A percentile compares a stretch with the other conserved stretches of the same genome.
Evolutionary conservation across 169 alveolate genomes (phyloP).

Genomic region (Cryptosporidium meleagridis): DNA sequence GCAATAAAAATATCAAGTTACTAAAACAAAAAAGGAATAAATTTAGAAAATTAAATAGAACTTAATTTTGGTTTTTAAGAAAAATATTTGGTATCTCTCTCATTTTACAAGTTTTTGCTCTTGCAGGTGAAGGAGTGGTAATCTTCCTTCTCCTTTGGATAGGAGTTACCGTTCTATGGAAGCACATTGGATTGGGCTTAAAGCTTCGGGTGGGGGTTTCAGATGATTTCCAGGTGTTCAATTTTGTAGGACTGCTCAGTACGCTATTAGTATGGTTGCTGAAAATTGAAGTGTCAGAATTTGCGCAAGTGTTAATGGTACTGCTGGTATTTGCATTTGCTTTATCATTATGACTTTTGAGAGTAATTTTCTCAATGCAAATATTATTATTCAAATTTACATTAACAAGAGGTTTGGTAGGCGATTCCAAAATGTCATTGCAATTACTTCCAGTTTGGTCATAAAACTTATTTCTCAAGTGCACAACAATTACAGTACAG

Average conservation of each 20-base stretch:
- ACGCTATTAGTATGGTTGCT: neutral
- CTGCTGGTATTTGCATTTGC: neutral
- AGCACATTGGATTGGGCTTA: neutral
- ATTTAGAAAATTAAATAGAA: neutral
- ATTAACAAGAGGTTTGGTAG: neutral
- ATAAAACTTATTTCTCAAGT: neutral
- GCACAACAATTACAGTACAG: slow-evolving; percentile 47
- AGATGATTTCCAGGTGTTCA: neutral
- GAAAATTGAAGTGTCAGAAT: neutral
- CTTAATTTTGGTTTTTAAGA: neutral
- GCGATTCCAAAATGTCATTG: neutral
- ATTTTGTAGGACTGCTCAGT: neutral
- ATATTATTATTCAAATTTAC: no score
- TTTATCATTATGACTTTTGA: neutral
- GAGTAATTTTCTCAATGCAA: neutral
- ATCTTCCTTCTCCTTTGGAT: slow-evolving; percentile 23
- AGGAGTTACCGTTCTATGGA: slow-evolving; percentile 56
- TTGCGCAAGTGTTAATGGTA: neutral
- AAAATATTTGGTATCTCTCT: slow-evolving; percentile 28
- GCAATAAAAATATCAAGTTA: neutral
- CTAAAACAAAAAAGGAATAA: neutral
- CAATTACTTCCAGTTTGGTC: neutral
- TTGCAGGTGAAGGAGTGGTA: slow-evolving; percentile 58
- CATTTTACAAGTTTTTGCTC: slow-evolving; percentile 22
- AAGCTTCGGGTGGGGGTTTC: slow-evolving; percentile 16